Conservation (phyloP, 208 protist species). For the Porcisia deanei region DNA sequence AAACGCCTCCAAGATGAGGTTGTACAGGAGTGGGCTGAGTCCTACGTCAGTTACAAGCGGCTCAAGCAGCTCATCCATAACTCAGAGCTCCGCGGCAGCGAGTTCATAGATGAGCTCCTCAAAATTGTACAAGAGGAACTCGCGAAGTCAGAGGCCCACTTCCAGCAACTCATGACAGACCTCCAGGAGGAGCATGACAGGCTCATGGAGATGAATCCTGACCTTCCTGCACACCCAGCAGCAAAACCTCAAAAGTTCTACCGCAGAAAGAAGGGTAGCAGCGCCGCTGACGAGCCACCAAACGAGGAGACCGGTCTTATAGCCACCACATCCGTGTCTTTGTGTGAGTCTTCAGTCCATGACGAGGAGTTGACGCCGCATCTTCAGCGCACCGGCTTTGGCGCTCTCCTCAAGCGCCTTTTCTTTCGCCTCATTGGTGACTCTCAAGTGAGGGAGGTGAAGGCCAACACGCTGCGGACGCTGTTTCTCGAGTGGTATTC, state of each 20-base stretch:
- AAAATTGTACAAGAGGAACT: slow-evolving; percentile 73
- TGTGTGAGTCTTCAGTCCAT: slow-evolving; percentile 37
- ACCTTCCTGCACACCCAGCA: slow-evolving; percentile 35
- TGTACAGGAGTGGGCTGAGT: slow-evolving; percentile 79
- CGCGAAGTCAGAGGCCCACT: slow-evolving; percentile 66
- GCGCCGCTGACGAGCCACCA: slow-evolving; percentile 14
- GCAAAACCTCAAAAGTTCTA: slow-evolving; percentile 51
- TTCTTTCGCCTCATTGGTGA: slow-evolving; percentile 86
- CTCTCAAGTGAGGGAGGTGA: slow-evolving; percentile 55
- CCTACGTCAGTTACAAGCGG: slow-evolving; percentile 89
- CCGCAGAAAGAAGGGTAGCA: slow-evolving; percentile 40
- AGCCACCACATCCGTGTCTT: slow-evolving; percentile 29
- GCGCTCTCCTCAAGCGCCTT: slow-evolving; percentile 52
- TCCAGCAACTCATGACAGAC: slow-evolving; percentile 77
- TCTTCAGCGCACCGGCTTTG: slow-evolving; percentile 23
- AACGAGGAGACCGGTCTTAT: slow-evolving; percentile 42
- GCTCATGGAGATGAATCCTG: slow-evolving; percentile 66
- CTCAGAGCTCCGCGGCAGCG: slow-evolving; percentile 66
- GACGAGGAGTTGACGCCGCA: slow-evolving; percentile 22
- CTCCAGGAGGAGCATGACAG: slow-evolving; percentile 69
- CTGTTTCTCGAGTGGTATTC: slow-evolving; percentile 90
- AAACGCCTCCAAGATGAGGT: slow-evolving; percentile 88
- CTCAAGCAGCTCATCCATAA: slow-evolving; percentile 84
- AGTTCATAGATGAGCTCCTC: slow-evolving; percentile 83
- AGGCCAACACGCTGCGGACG: slow-evolving; percentile 67